These are phyloP conservation scores for Plantago coronopus DNA, from an alignment of 305 asterid species.

Conservation along the genomic window DNA sequence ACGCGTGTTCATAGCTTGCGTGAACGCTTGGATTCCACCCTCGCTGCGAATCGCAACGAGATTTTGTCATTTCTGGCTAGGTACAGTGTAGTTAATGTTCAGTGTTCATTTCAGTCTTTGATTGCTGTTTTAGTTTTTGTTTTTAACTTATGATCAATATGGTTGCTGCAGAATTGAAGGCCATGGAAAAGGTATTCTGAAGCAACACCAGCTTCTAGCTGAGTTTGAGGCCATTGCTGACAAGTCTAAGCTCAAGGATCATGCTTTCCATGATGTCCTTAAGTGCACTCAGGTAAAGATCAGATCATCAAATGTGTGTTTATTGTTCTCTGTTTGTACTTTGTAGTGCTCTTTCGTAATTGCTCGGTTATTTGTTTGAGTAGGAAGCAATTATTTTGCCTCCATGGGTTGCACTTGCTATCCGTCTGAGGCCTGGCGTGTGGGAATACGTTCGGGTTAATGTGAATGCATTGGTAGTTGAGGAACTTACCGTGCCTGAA, in stretches of 20 bases:
- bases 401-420: constrained; percentile 97
- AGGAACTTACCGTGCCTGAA: constrained; percentile 79
- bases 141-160: neutral
- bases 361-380: neutral
- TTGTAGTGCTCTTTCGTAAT: neutral
- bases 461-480: constrained; percentile 55
- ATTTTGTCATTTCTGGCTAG: constrained; percentile 63
- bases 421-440: constrained; percentile 90
- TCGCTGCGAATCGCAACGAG: constrained; percentile 74
- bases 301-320: neutral
- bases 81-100: constrained; percentile 31
- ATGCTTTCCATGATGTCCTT: constrained; percentile 73
- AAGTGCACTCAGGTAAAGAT: constrained; percentile 72
- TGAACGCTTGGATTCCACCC: constrained; percentile 83
- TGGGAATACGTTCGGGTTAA: constrained; percentile 87
- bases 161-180: constrained; percentile 54
- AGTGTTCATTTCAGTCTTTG: neutral
- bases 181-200: constrained; percentile 90
- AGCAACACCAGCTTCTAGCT: constrained; percentile 77
- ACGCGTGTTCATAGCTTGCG: constrained; percentile 93
- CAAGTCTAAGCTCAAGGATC: constrained; percentile 51
- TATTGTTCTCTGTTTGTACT: neutral
- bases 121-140: neutral
- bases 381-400: constrained; percentile 90
- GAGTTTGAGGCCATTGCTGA: constrained; percentile 74